phyloP scores from a whole-genome alignment of 1,284 basidiomycete species.

The Trametes versicolor region DNA sequence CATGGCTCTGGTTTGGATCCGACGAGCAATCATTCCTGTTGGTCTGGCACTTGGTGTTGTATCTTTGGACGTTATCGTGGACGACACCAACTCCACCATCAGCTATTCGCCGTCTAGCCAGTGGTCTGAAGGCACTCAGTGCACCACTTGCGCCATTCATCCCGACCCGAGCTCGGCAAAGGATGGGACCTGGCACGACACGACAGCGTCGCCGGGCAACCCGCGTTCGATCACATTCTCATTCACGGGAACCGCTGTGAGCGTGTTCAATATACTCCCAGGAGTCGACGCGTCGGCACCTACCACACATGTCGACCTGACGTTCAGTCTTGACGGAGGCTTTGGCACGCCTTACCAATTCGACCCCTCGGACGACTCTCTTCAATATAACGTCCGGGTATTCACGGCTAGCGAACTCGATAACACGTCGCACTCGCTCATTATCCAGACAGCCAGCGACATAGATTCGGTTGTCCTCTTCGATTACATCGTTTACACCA shows the following conservation, averaged over 20 bases:
- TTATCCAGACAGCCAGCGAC: neutral
- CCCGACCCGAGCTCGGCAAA: neutral
- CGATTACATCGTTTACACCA: constrained; percentile 22
- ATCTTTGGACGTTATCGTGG: neutral
- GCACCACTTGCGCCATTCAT: neutral
- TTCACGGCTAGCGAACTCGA: neutral
- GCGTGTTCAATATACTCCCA: constrained; percentile 22
- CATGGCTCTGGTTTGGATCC: neutral
- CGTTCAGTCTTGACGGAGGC: constrained; percentile 12
- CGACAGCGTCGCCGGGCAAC: neutral
- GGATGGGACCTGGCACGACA: constrained; percentile 10
- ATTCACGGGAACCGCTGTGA: constrained; percentile 23
- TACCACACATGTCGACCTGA: constrained; percentile 6
- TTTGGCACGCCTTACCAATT: neutral
- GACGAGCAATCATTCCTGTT: neutral
- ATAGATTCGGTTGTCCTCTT: constrained; percentile 17
- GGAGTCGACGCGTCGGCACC: neutral
- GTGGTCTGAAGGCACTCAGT: constrained; percentile 12
- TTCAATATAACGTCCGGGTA: constrained; percentile 5
- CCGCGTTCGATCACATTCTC: constrained; percentile 4
- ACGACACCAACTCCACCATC: constrained; percentile 10
- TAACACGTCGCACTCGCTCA: constrained; percentile 13
- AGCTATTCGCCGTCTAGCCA: constrained; percentile 8
- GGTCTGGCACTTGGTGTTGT: constrained; percentile 29
- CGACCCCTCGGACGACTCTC: neutral